Evolutionary conservation across 2,329 filamentous ascomycete species (phyloP).

Genomic region (Stemphylium vesicarium): DNA sequence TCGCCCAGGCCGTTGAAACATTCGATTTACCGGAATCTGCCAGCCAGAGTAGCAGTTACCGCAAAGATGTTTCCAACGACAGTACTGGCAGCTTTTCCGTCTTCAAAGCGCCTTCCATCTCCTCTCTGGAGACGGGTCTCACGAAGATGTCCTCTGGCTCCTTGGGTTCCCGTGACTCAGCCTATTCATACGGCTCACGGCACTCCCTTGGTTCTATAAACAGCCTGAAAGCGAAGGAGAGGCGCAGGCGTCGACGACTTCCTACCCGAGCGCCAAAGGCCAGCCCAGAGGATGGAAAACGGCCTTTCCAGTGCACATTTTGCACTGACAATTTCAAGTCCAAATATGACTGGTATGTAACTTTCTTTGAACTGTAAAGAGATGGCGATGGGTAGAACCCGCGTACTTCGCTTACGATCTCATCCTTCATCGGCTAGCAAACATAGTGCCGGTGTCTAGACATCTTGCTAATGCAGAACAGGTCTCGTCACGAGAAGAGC

Average conservation of each 20-base stretch:
- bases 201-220: constrained; percentile 64
- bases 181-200: constrained; percentile 63
- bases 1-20: constrained; percentile 64
- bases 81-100: constrained; percentile 58
- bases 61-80: constrained; percentile 59
- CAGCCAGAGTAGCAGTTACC: constrained; percentile 48
- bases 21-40: constrained; percentile 40
- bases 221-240: constrained; percentile 60
- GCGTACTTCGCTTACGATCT: too few species aligned
- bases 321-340: constrained; percentile 50
- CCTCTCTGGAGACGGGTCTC: constrained; percentile 60
- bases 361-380: not conserved
- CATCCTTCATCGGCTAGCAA: too few species aligned
- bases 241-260: constrained; percentile 62
- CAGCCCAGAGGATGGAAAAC: constrained; percentile 27
- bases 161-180: constrained; percentile 61
- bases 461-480: constrained; percentile 29
- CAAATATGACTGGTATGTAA: constrained; percentile 49
- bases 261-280: constrained; percentile 47
- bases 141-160: constrained; percentile 60
- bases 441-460: not conserved
- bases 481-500: constrained; percentile 50
- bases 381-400: too few species aligned
- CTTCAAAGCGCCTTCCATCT: constrained; percentile 59
- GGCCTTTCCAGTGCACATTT: constrained; percentile 49